Percentiles rank a stretch among this genome's conserved stretches.
These are phyloP conservation scores for Penicillium manginii DNA, from an alignment of 495 filamentous ascomycete species.

Conservation along the genomic window DNA sequence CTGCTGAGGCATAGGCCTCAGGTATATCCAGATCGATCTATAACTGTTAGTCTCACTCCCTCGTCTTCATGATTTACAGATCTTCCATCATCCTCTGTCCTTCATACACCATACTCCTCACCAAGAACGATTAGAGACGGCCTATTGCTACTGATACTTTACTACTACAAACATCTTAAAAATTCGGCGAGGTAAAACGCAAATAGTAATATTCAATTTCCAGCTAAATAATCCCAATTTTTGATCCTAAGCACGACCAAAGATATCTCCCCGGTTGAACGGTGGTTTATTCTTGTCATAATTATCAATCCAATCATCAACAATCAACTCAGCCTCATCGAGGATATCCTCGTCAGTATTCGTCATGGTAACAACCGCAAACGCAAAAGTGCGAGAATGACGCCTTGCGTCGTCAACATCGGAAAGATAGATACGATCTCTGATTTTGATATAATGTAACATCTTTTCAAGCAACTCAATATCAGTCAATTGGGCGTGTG, in stretches of 20 bases:
- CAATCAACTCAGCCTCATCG: neutral
- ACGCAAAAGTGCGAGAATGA: neutral
- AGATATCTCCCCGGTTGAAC: neutral
- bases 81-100: no score
- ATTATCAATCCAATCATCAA: neutral
- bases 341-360: slow-evolving; percentile 1
- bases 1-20: no score
- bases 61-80: no score
- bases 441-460: neutral
- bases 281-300: neutral
- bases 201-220: no score
- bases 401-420: neutral
- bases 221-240: no score
- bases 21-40: no score
- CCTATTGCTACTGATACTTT: no score
- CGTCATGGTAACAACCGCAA: neutral
- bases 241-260: neutral
- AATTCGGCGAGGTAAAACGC: no score
- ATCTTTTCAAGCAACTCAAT: neutral
- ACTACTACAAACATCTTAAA: no score
- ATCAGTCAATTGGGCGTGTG: neutral
- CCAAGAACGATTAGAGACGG: no score
- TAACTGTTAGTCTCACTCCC: no score
- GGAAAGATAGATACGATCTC: neutral
- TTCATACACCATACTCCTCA: no score